Evolutionary conservation across 1,284 basidiomycete species (phyloP), one percentile per base, ranked within the genome.

Genomic region (Microbotryum scabiosae): DNA sequence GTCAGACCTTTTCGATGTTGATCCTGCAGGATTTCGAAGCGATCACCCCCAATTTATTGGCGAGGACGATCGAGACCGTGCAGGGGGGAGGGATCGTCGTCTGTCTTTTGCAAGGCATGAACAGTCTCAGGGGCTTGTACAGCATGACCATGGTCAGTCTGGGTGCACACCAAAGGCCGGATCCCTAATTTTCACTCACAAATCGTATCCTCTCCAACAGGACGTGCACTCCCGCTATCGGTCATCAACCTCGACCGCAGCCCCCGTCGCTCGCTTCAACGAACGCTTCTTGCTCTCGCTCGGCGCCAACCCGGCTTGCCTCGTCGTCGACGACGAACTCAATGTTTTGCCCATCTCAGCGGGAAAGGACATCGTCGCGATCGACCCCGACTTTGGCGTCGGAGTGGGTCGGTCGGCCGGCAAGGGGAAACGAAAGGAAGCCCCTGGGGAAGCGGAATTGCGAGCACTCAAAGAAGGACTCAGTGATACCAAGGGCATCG

Each of bases 1-100:
- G 96, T 71, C 90, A 97, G 74, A 98, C 96, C 0, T 97, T 88
- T 76, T 94, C 94, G 51, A 98, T 98, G 92, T 86, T 91, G 66
- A 84, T 98, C 9, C 79, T 99, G 60, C 96, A 98, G 77, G 96
- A 98, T 74, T 99, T 98, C 71, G 96, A 99, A 74, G 94, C 96
- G 4, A 85, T 99, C 67, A 99, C 96, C 1, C 96, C 96, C 32
- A 99, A 99, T 78, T 78, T 97, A 60, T 84, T 98, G 32, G 96
- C 96, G 6, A 81, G 94, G 55, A 98, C 96, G 23, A 93, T 98
- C 61, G 96, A 99, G 79, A 99, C 96, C 0, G 94, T 98, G 1
- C 90, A 98, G 74, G 96, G 96, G 25, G 96, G 96, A 41, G 96
- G 96, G 4, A 79, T 97, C 44, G 85, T 99, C 4, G 87, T 97